These are phyloP conservation scores for Mentha longifolia DNA, from an alignment of 257 asterid species.

Conservation along the genomic window DNA sequence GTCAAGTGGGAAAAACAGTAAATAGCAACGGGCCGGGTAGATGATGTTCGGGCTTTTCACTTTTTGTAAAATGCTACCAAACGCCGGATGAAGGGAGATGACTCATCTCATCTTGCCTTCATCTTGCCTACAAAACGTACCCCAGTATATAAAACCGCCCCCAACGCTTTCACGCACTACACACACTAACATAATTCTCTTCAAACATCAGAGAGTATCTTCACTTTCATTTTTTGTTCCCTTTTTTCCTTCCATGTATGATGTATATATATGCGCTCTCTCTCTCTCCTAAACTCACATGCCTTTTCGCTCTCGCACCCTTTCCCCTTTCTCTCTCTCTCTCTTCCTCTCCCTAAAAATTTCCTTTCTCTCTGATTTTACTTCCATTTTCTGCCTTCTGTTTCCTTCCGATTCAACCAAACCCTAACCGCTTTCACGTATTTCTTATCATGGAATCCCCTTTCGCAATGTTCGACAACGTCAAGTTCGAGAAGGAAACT, in stretches of 20 bases:
- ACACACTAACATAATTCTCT: slow-evolving; percentile 7
- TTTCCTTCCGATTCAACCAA: neutral
- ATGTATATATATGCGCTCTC: neutral
- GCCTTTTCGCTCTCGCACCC: slow-evolving; percentile 34
- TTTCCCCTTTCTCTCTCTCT: neutral
- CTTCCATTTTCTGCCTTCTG: slow-evolving; percentile 9
- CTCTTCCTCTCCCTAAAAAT: neutral
- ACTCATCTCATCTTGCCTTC: no score
- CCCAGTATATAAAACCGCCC: slow-evolving; percentile 34
- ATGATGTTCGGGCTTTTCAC: no score
- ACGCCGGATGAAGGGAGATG: no score
- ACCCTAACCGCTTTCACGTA: neutral
- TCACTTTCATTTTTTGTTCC: neutral
- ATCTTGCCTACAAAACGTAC: no score
- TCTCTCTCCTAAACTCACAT: slow-evolving; percentile 28
- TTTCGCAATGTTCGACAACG: slow-evolving; percentile 27
- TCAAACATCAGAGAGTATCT: slow-evolving; percentile 1
- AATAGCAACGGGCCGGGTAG: no score
- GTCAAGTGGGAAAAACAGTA: no score
- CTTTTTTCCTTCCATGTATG: slow-evolving; percentile 27
- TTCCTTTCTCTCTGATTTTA: slow-evolving; percentile 21
- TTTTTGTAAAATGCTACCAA: no score
- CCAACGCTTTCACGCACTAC: slow-evolving; percentile 23
- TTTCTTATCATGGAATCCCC: slow-evolving; percentile 32
- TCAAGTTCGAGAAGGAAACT: slow-evolving; percentile 47